Percentiles rank a stretch among this genome's conserved stretches.
Evolutionary conservation across 179 eudicot genomes (phyloP).

Genomic region (Drosera spatulata): DNA sequence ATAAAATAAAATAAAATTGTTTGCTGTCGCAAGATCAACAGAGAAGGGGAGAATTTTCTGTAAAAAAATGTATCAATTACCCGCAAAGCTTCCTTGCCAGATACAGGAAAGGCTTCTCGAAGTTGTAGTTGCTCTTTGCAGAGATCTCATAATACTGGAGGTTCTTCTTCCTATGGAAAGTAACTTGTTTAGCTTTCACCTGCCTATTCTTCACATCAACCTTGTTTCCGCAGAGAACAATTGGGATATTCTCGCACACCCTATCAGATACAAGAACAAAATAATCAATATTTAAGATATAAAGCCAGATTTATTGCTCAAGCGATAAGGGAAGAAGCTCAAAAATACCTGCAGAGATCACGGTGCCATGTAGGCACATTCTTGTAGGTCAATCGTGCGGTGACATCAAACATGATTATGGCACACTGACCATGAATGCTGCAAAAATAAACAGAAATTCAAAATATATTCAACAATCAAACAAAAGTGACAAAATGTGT

Average conservation of each 20-base stretch:
- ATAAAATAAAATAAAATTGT: background rate
- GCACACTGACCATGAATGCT: constrained; percentile 43
- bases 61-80: constrained; percentile 2
- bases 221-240: constrained; percentile 37
- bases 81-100: constrained; percentile 38
- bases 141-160: too few relatives aligned
- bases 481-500: too few relatives aligned
- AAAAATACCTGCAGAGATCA: background rate
- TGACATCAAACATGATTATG: too few relatives aligned
- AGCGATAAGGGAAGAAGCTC: background rate
- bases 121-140: too few relatives aligned
- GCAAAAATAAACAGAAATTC: constrained; percentile 7
- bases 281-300: too few relatives aligned
- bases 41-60: background rate
- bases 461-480: background rate
- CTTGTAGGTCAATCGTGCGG: too few relatives aligned
- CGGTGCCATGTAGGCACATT: too few relatives aligned
- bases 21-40: background rate
- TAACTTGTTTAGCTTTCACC: too few relatives aligned
- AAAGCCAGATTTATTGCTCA: background rate
- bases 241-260: constrained; percentile 52
- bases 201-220: too few relatives aligned
- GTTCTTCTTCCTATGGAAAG: too few relatives aligned
- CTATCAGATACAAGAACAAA: constrained; percentile 7
- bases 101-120: constrained; percentile 16